Evolutionary conservation across 495 filamentous ascomycete genomes (phyloP).

Genomic region (Penicillium simplicissimum): DNA sequence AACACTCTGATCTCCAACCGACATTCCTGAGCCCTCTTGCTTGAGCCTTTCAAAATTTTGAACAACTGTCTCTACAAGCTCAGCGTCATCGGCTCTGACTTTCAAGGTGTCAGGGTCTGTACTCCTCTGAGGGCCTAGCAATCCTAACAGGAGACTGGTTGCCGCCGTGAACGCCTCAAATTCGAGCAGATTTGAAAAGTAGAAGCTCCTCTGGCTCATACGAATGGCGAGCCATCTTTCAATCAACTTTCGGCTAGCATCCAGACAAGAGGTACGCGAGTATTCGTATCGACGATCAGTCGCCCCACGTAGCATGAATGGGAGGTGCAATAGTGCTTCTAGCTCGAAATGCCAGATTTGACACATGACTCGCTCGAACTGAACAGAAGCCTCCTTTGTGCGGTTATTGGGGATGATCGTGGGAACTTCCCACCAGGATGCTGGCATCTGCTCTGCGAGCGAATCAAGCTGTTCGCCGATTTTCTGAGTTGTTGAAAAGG

Average conservation of each 20-base stretch:
- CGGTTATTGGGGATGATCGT: background rate
- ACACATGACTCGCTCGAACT: conserved; percentile 18
- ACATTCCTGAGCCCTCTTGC: background rate
- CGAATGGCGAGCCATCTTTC: conserved; percentile 7
- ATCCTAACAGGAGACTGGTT: conserved; percentile 8
- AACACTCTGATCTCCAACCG: background rate
- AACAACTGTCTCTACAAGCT: conserved; percentile 4
- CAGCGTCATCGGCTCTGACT: background rate
- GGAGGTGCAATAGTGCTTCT: conserved; percentile 12
- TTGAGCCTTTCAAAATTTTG: background rate
- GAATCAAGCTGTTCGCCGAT: conserved; percentile 16
- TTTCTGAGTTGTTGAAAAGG: conserved; percentile 13
- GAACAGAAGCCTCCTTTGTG: conserved; percentile 10
- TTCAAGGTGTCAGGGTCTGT: background rate
- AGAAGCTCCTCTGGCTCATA: background rate
- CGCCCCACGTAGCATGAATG: conserved; percentile 18
- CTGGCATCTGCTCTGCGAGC: conserved; percentile 8
- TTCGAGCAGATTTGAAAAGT: conserved; percentile 12
- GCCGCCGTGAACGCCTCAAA: conserved; percentile 12
- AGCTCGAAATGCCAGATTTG: conserved; percentile 19
- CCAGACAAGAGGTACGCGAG: conserved; percentile 1
- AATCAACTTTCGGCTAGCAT: conserved; percentile 8
- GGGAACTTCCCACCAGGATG: conserved; percentile 8
- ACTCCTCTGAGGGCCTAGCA: background rate
- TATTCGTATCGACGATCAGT: conserved; percentile 17